phyloP scores from a whole-genome alignment of 2,329 filamentous ascomycete species.

The Ophiostoma sp. region DNA sequence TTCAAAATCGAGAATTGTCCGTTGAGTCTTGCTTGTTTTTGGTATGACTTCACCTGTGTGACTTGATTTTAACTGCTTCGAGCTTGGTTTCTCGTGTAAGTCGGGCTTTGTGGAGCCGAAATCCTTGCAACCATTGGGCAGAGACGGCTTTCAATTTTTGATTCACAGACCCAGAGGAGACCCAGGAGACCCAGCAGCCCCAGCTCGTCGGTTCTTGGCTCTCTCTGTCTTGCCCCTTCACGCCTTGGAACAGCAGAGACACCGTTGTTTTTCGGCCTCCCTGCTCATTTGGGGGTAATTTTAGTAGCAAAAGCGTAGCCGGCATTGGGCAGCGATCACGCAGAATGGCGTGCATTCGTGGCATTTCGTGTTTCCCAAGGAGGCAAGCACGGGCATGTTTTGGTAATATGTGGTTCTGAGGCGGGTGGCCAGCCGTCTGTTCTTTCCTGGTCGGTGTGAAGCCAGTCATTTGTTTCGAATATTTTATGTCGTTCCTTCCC shows the following conservation, averaged over 20 bases:
- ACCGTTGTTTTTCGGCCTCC: neutral
- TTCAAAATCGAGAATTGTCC: neutral
- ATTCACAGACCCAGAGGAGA: neutral
- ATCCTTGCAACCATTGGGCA: neutral
- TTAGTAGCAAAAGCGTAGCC: neutral
- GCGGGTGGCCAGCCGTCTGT: neutral
- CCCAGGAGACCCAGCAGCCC: no score
- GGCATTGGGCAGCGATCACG: neutral
- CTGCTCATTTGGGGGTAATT: neutral
- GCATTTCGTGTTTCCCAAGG: neutral
- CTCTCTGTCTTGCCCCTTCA: neutral
- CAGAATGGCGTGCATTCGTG: neutral
- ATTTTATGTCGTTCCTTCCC: neutral
- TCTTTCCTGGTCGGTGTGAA: neutral
- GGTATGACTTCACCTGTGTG: neutral
- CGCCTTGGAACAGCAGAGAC: neutral
- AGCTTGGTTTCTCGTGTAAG: neutral
- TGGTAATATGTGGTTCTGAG: neutral
- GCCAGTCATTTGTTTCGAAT: neutral
- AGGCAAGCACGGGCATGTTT: neutral
- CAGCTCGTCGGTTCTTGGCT: neutral
- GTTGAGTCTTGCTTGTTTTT: neutral
- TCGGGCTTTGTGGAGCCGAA: slow-evolving; percentile 16
- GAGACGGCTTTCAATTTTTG: neutral
- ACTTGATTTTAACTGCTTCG: neutral